A percentile compares a stretch with the other conserved stretches of the same genome.
Conservation (phyloP, 2,329 filamentous ascomycete species). For the Pseudocercospora crystallina region DNA sequence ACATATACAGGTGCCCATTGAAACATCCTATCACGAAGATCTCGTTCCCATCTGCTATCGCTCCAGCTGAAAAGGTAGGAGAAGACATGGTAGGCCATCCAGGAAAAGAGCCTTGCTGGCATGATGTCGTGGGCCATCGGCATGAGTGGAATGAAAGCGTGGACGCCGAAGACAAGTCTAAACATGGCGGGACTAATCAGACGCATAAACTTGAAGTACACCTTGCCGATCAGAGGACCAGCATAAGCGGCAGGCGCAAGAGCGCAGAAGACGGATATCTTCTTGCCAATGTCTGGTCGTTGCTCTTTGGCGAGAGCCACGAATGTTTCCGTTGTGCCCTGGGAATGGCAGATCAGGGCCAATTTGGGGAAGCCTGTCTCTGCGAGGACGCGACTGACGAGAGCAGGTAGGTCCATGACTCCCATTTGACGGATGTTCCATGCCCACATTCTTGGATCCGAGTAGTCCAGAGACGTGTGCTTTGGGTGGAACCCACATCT, state of each 20-base stretch:
- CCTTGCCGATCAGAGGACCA: conserved; percentile 78
- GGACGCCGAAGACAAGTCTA: conserved; percentile 81
- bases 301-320: conserved; percentile 89
- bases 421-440: conserved; percentile 98
- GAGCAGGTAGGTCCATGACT: conserved; percentile 78
- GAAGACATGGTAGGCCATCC: conserved; percentile 84
- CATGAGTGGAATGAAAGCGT: conserved; percentile 92
- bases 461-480: conserved; percentile 68
- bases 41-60: conserved; percentile 80
- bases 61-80: conserved; percentile 87
- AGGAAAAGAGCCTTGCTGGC: conserved; percentile 69
- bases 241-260: conserved; percentile 89
- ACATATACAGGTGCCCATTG: conserved; percentile 92
- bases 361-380: conserved; percentile 83
- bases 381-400: conserved; percentile 73
- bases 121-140: conserved; percentile 74
- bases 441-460: conserved; percentile 89
- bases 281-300: conserved; percentile 76
- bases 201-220: conserved; percentile 90
- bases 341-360: conserved; percentile 81
- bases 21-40: conserved; percentile 77
- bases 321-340: conserved; percentile 86
- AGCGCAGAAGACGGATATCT: conserved; percentile 85
- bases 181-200: conserved; percentile 75
- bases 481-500: conserved; percentile 80